phyloP scores from a whole-genome alignment of 129 eudicot genomes.

The Escallonia herrerae region DNA sequence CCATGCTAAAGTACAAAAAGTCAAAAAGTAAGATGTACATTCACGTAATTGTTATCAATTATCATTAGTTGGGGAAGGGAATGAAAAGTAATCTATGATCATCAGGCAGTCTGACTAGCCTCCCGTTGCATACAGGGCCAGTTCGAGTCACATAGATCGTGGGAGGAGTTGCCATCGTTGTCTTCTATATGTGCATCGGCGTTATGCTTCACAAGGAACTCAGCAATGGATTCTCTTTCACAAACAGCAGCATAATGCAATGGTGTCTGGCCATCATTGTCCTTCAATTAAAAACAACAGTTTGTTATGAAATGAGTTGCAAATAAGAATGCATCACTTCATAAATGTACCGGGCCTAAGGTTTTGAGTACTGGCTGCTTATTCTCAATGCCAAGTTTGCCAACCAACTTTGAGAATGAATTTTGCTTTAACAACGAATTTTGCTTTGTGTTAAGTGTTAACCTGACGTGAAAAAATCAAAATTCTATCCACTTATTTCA shows the following conservation, averaged over 20 bases:
- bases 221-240: constrained; percentile 75
- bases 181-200: constrained; percentile 59
- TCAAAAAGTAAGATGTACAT: no score
- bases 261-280: constrained; percentile 89
- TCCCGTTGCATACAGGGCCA: constrained; percentile 70
- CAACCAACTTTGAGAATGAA: neutral
- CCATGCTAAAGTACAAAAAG: no score
- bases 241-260: constrained; percentile 97
- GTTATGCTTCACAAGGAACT: constrained; percentile 74
- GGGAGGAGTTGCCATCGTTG: constrained; percentile 64
- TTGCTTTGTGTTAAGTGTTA: neutral
- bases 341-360: neutral
- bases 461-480: neutral
- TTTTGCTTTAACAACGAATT: neutral
- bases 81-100: no score
- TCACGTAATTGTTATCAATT: no score
- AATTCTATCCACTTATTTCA: neutral
- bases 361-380: neutral
- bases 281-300: constrained; percentile 38
- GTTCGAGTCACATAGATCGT: constrained; percentile 62
- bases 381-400: neutral
- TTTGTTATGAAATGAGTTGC: neutral
- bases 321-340: constrained; percentile 1
- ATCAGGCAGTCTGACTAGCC: neutral
- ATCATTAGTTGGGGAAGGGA: no score